Evolutionary conservation across 2,329 filamentous ascomycete genomes (phyloP).

Genomic region (Cadophora sp.): DNA sequence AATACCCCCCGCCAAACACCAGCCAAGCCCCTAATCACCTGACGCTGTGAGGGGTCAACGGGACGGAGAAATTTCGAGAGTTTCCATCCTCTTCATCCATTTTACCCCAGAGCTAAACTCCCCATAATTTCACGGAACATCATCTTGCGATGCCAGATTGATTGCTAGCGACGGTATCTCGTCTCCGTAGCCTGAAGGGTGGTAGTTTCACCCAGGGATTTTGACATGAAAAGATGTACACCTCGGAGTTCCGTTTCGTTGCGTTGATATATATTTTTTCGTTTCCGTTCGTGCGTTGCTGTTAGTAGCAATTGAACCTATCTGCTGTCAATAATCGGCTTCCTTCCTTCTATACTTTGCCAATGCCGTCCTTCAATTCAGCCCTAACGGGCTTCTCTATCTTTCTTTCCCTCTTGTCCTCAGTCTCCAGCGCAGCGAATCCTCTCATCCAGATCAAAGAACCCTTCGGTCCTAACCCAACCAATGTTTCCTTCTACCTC

Average conservation of each 20-base stretch:
- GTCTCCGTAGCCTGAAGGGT: not conserved
- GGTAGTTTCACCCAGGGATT: not conserved
- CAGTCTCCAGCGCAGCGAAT: slow-evolving; percentile 26
- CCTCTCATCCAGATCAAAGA: slow-evolving; percentile 45
- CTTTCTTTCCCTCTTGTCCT: slow-evolving; percentile 17
- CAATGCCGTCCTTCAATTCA: not conserved
- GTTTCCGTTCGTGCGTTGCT: not conserved
- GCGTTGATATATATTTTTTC: not conserved
- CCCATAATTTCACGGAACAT: not conserved
- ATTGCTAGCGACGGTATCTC: not conserved
- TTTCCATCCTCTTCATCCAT: not conserved
- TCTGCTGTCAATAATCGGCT: not conserved
- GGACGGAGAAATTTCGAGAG: slow-evolving; percentile 2
- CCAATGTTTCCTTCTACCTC: slow-evolving; percentile 44
- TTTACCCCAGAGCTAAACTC: slow-evolving; percentile 3
- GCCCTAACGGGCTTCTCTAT: slow-evolving; percentile 4
- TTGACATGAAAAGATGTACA: not conserved
- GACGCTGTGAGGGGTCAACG: slow-evolving; percentile 1
- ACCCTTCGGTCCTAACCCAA: slow-evolving; percentile 52
- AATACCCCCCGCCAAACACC: not conserved
- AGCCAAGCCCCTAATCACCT: not conserved
- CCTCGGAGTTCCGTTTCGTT: not conserved
- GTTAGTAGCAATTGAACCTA: not conserved
- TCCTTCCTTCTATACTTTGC: not conserved
- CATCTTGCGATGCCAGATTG: not conserved